Base-by-base conservation (phyloP, 1,284 basidiomycete species). In the Malassezia caprae region DNA sequence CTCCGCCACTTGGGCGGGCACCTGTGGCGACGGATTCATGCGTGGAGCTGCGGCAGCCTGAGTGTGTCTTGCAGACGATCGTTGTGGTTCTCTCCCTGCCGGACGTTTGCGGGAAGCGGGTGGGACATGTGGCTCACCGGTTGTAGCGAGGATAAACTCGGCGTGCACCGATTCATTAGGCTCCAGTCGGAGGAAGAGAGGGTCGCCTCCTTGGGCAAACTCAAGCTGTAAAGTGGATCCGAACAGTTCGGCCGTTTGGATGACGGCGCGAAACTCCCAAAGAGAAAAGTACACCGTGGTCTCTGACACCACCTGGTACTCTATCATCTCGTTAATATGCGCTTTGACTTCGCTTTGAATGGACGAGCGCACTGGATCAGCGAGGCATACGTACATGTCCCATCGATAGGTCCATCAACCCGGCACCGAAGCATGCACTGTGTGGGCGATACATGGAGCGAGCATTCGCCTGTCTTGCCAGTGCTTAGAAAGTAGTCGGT, bases 131-230 rank as follows among this genome's bases (percentile, higher is more conserved):
- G 39, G 44, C 26, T 49, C 50, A n/a, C 47, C 41, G 21, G 62
- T 61, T 1, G 65, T 68, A 15, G 66, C 66, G 15, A 68, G 55
- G 13, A 66, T 62, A 40, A 68, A 63, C 30, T 66, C 64, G 6
- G 58, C 66, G 2, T 34, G 48, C 0, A 65, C 43, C 7, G 32
- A 46, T 8, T 48, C 45, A 23, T 59, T 53, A 15, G 57, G 45
- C 19, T 58, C 39, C 15, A 64, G 40, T 13, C 58, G 50, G 4
- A 68, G 50, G 48, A 66, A 68, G 31, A 68, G 30, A n/a, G 66
- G 66, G 17, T 64, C 64, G 23, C 64, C 62, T 10, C 58, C 62
- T n/a, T 59, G 42, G 23, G 60, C 60, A 37, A 68, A 68, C 32
- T 50, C 55, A 11, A 68, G 54, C 45, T 62, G 53, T 12, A 68